These are phyloP conservation scores for Euphorbia peplus DNA, from an alignment of 345 rosid species.

Conservation along the genomic window DNA sequence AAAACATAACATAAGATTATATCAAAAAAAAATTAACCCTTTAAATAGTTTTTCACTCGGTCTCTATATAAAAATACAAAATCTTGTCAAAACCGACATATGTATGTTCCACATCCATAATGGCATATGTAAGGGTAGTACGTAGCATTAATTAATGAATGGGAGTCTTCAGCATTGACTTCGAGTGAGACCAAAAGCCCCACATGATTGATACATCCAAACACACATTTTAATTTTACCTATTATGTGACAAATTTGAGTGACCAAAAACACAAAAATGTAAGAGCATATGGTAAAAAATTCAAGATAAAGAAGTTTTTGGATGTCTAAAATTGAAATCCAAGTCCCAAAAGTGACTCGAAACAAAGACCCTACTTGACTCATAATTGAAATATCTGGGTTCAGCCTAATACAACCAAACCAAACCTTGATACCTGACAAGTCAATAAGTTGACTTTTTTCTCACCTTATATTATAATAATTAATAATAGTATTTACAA, in stretches of 20 bases:
- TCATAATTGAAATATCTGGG: too few relatives aligned
- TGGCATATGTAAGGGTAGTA: neutral
- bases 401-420: slow-evolving; percentile 32
- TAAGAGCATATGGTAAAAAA: too few relatives aligned
- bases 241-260: neutral
- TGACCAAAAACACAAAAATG: neutral
- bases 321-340: neutral
- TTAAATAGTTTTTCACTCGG: too few relatives aligned
- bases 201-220: neutral
- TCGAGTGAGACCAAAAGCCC: neutral
- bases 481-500: slow-evolving; percentile 3
- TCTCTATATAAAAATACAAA: too few relatives aligned
- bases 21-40: too few relatives aligned
- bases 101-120: neutral
- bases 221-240: neutral
- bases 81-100: neutral
- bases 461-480: neutral
- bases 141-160: neutral
- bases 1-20: too few relatives aligned
- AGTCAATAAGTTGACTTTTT: slow-evolving; percentile 44
- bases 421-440: slow-evolving; percentile 31
- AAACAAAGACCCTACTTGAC: neutral
- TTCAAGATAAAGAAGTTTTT: too few relatives aligned
- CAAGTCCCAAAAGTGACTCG: neutral
- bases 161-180: neutral